Evolutionary conservation across 139 green algal genomes (phyloP), one percentile per base, ranked within the genome.

Genomic region (Picochlorum sp.): DNA sequence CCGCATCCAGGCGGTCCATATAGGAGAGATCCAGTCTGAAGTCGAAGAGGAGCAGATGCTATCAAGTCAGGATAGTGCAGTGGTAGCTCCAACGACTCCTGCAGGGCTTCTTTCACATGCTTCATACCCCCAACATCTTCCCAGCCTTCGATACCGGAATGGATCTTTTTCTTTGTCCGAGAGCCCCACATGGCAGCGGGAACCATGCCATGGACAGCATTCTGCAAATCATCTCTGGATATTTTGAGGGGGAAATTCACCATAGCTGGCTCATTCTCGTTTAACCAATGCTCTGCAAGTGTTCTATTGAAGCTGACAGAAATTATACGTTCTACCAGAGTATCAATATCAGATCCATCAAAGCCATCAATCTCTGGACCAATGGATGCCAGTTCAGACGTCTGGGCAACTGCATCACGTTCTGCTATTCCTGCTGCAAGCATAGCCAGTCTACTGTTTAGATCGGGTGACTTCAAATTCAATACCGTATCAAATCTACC

Each of bases 1-100:
- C 92, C 92, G 60, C 91, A 97, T 8, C 92, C 92, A 1, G 87
- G 87, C 2, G 94, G 93, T n/a, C 94, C 94, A 76, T 95, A 99
- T 54, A 99, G 80, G 69, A 99, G 81, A 58, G 94, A 75, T 11
- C 92, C 92, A 41, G 90, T 95, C 30, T 86, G 79, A 59, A 97
- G 81, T 13, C 92, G 82, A 63, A 99, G 75, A 2, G 92, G 89
- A 4, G 86, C 85, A 26, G 61, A 21, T 13, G 74, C 69, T 50
- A 89, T 77, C 16, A 92, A 71, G 0, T 58, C 23, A 3, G 84
- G 58, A 58, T 82, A 80, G 57, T 76, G 80, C 10, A 82, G 62
- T 14, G 91, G 91, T 61, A 96, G 70, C 66, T 88, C 74, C 50
- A 98, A 74, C 6, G 81, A 78, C 69, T 98, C 92, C 13, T 80